Evolutionary conservation across 164 flowering plant species (phyloP), one percentile per base, ranked within the genome.

Genomic region (Berberis thunbergii): DNA sequence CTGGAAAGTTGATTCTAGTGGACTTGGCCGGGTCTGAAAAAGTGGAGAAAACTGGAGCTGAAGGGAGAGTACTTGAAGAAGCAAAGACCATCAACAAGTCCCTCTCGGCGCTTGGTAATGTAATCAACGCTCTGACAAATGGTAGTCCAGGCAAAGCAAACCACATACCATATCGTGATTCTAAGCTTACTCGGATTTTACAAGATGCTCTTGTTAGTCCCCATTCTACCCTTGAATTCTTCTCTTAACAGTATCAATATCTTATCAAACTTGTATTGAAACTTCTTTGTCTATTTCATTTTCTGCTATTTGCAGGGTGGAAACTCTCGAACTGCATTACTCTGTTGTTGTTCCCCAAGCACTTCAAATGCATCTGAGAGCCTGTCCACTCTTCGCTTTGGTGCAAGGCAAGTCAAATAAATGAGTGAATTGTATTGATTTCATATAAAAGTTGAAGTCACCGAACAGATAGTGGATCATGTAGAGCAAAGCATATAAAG

Each of bases 21-120:
- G 98, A 92, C 78, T 78, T 92, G 76, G 98, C 96, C 26, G 98
- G 98, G 13, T 89, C 95, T 39, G 98, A 89, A 76, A 92, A 92
- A 72, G 89, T 78, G 3, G 96, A 89, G 72, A 92, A 84, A 77
- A 87, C 89, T 40, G 88, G 95, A 53, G 98, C 95, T 65, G 98
- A 92, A 76, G 96, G 98, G 38, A 87, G 74, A 79, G 79, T 87
- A 67, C 86, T 92, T 56, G 91, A 87, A 77, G 98, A 92, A 81
- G 98, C 96, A 41, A 92, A 92, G 77, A 84, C 86, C 52, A 89
- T 92, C 68, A 92, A 89, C 70, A 89, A 84, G 69, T 89, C 96
- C 59, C 81, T 89, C 43, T 87, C 96, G 7, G 89, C 91, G 54
- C 86, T 92, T 50, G 96, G 93, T 61, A 89, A 92, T 64, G 96